Evolutionary conservation across 495 filamentous ascomycete species (phyloP).

Genomic region (Pyronema omphalodes): DNA sequence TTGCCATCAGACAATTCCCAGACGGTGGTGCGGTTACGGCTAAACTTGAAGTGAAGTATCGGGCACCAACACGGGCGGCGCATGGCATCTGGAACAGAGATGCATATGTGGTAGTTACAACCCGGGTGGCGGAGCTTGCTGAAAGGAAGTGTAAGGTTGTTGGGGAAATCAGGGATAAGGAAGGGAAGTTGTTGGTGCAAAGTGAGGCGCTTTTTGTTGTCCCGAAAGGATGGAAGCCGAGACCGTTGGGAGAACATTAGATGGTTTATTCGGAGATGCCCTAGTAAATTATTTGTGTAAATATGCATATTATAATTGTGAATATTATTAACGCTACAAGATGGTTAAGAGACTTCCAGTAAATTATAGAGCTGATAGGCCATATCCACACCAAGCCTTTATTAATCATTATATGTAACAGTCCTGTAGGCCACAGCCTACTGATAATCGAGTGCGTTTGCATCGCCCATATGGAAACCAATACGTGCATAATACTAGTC

Average conservation of each 20-base stretch:
- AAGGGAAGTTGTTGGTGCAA: conserved; percentile 36
- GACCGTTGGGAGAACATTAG: conserved; percentile 2
- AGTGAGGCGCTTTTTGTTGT: conserved; percentile 48
- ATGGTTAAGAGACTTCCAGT: too few species aligned
- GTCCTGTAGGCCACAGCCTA: too few species aligned
- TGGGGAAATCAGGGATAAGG: conserved; percentile 34
- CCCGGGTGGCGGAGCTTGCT: not conserved
- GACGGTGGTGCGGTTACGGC: conserved; percentile 40
- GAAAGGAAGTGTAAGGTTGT: conserved; percentile 41
- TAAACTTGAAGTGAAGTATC: conserved; percentile 46
- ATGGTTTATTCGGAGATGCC: not conserved
- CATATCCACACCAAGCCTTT: too few species aligned
- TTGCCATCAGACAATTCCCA: conserved; percentile 29
- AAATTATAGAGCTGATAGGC: too few species aligned
- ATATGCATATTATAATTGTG: too few species aligned
- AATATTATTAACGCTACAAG: too few species aligned
- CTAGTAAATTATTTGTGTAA: not conserved
- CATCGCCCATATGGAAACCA: too few species aligned
- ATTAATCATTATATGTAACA: too few species aligned
- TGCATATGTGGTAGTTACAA: not conserved
- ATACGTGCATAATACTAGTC: too few species aligned
- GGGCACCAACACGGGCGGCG: conserved; percentile 26
- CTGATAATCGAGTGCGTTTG: too few species aligned
- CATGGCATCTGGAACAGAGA: not conserved
- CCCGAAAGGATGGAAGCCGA: conserved; percentile 33